Percentiles rank a stretch among this genome's conserved stretches.
Evolutionary conservation across 2,329 filamentous ascomycete genomes (phyloP).

Genomic region (Endothia cerciana): DNA sequence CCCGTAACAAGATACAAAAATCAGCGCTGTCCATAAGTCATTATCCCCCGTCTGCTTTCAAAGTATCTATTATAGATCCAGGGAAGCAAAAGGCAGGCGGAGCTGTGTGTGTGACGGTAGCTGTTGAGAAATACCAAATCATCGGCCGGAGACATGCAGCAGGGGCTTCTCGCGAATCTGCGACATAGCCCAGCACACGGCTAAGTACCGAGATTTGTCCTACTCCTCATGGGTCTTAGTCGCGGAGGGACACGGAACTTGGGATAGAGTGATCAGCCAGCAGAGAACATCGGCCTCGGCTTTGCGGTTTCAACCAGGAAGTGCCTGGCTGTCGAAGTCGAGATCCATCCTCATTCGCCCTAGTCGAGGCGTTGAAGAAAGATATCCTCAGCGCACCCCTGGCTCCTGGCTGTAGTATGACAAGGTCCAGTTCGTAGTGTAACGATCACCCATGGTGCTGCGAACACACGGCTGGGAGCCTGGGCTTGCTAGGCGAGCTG

Average conservation of each 20-base stretch:
- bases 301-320: neutral
- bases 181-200: constrained; percentile 28
- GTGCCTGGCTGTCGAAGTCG: neutral
- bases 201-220: constrained; percentile 30
- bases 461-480: constrained; percentile 19
- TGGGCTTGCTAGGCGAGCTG: constrained; percentile 26
- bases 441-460: constrained; percentile 11
- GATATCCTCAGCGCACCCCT: neutral
- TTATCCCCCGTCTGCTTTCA: neutral
- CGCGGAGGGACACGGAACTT: constrained; percentile 2
- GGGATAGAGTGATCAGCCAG: neutral
- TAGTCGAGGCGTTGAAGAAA: neutral
- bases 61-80: neutral
- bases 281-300: neutral
- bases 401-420: constrained; percentile 2
- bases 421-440: constrained; percentile 19
- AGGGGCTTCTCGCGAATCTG: constrained; percentile 29
- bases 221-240: constrained; percentile 15
- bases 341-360: neutral
- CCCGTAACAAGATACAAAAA: neutral
- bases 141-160: constrained; percentile 24
- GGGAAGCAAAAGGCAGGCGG: neutral
- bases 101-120: constrained; percentile 10
- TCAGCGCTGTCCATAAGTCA: neutral
- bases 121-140: neutral